These are phyloP conservation scores for Silene coronaria DNA, from an alignment of 179 eudicot genomes.

Conservation along the genomic window DNA sequence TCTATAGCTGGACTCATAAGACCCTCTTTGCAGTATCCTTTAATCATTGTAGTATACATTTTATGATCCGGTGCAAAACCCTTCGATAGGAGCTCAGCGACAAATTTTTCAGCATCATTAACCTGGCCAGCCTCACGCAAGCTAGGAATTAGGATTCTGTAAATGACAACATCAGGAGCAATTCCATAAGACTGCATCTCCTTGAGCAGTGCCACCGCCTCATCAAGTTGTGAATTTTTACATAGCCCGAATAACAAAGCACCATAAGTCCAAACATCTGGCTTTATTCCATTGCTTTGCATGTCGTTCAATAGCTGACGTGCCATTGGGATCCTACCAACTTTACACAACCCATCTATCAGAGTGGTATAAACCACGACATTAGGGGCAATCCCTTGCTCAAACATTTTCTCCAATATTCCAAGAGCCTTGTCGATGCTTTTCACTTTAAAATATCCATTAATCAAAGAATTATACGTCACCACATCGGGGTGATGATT, in stretches of 20 bases:
- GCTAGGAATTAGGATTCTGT: neutral
- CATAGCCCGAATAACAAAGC: conserved; percentile 1
- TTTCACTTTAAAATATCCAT: conserved; percentile 3
- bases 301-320: neutral
- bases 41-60: neutral
- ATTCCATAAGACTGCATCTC: conserved; percentile 2
- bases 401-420: neutral
- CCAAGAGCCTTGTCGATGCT: neutral
- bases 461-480: conserved; percentile 3
- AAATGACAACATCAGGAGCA: neutral
- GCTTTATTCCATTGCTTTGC: neutral
- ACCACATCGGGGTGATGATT: neutral
- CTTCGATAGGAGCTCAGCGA: neutral
- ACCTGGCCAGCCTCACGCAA: conserved; percentile 1
- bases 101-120: neutral
- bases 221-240: neutral
- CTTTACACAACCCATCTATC: neutral
- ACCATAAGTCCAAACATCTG: neutral
- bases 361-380: neutral
- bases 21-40: neutral
- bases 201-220: neutral
- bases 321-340: neutral
- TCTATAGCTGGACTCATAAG: neutral
- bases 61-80: neutral
- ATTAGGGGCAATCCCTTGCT: neutral